These are phyloP conservation scores for Leccinum holopus DNA, from an alignment of 1,284 basidiomycete genomes.

Conservation along the genomic window DNA sequence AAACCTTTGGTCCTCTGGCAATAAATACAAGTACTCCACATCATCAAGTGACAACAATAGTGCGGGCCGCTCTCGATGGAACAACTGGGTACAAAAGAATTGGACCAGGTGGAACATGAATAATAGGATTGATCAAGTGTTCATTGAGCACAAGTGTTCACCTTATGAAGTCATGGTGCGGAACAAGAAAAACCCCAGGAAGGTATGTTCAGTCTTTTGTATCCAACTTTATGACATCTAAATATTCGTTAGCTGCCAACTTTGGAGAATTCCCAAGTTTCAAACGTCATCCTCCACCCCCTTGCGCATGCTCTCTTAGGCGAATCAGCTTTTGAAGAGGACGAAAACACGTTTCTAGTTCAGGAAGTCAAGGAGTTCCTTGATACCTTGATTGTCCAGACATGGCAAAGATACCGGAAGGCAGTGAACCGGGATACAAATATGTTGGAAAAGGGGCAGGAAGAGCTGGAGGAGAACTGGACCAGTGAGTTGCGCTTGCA, in stretches of 20 bases:
- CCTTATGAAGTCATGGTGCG: background rate
- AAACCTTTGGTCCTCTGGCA: too few relatives aligned
- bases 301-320: background rate
- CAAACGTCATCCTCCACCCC: background rate
- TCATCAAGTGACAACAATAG: background rate
- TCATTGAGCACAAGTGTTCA: background rate
- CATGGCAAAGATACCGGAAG: background rate
- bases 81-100: background rate
- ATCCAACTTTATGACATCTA: background rate
- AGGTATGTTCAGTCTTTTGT: background rate
- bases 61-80: background rate
- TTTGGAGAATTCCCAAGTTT: background rate
- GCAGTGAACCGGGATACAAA: background rate
- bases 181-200: background rate
- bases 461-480: background rate
- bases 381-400: background rate
- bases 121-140: background rate
- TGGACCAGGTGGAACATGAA: background rate
- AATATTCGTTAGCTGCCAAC: background rate
- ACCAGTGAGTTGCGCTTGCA: background rate
- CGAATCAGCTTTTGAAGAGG: background rate
- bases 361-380: background rate
- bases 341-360: background rate
- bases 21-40: too few relatives aligned
- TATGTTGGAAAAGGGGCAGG: background rate